Percentiles rank a stretch among this genome's conserved stretches.
These are phyloP conservation scores for Solanum aculeatissimum DNA, from an alignment of 305 asterid species.

Conservation along the genomic window DNA sequence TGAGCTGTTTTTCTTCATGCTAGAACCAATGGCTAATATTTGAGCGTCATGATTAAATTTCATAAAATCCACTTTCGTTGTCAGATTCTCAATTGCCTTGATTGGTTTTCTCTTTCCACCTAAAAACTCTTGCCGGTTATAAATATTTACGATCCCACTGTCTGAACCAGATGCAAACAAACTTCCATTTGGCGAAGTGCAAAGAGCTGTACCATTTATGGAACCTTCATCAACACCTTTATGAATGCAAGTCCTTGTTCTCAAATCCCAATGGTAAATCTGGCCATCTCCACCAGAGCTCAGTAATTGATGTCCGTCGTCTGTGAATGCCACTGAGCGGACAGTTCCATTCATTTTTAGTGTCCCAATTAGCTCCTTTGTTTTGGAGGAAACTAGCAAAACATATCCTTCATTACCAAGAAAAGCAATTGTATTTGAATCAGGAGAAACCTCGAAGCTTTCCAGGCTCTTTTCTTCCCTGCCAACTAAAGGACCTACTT, in stretches of 20 bases:
- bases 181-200: slow-evolving; percentile 53
- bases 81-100: slow-evolving; percentile 62
- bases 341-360: slow-evolving; percentile 85
- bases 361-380: slow-evolving; percentile 74
- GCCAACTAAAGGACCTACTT: slow-evolving; percentile 68
- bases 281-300: slow-evolving; percentile 93
- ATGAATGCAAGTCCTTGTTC: slow-evolving; percentile 70
- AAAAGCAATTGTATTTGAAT: slow-evolving; percentile 71
- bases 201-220: slow-evolving; percentile 56
- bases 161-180: slow-evolving; percentile 88
- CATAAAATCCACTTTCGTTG: slow-evolving; percentile 66
- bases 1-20: slow-evolving; percentile 72
- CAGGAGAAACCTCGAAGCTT: slow-evolving; percentile 76
- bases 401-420: slow-evolving; percentile 82
- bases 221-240: slow-evolving; percentile 91
- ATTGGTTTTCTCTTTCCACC: slow-evolving; percentile 78
- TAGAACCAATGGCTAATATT: slow-evolving; percentile 68
- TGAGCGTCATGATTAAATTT: slow-evolving; percentile 67
- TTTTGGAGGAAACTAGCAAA: slow-evolving; percentile 63
- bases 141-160: slow-evolving; percentile 73
- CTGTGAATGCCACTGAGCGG: slow-evolving; percentile 57
- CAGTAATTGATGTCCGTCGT: slow-evolving; percentile 45
- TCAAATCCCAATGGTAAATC: slow-evolving; percentile 79
- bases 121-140: slow-evolving; percentile 50
- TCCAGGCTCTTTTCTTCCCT: slow-evolving; percentile 93